These are phyloP conservation scores for Volvox carteri DNA, from an alignment of 163 green algal species.

Conservation along the genomic window DNA sequence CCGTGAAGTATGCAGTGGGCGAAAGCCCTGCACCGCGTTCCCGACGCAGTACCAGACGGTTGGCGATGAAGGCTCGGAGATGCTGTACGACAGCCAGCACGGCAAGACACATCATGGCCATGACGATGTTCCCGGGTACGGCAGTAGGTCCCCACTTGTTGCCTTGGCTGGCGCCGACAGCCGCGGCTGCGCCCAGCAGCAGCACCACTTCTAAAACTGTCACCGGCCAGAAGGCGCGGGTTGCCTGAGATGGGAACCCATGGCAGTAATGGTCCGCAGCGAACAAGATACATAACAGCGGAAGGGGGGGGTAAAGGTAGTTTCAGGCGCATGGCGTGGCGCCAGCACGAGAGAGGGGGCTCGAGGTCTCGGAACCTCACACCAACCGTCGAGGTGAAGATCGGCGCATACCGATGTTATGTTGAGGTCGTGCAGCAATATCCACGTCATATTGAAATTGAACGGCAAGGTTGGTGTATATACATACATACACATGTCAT, in stretches of 20 bases:
- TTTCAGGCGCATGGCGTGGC: not conserved
- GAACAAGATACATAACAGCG: no score
- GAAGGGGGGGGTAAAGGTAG: not conserved
- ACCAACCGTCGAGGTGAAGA: not conserved
- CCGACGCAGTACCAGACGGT: not conserved
- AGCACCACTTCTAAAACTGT: not conserved
- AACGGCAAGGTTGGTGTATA: not conserved
- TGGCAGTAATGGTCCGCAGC: not conserved
- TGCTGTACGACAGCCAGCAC: constrained; percentile 51
- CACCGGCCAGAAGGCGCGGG: constrained; percentile 13
- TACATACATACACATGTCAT: not conserved
- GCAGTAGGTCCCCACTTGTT: constrained; percentile 11
- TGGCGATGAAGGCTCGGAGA: constrained; percentile 10
- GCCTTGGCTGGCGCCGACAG: constrained; percentile 22
- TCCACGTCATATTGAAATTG: not conserved
- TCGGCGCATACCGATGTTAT: not conserved
- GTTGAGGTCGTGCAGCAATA: not conserved
- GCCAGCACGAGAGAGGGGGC: not conserved
- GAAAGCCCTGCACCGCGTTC: constrained; percentile 37
- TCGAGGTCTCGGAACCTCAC: not conserved
- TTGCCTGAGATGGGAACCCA: not conserved
- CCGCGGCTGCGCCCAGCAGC: constrained; percentile 6
- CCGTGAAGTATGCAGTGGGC: constrained; percentile 18
- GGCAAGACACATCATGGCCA: constrained; percentile 42
- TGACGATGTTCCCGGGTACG: constrained; percentile 25